phyloP scores from a whole-genome alignment of 2,329 filamentous ascomycete species.

The Sarocladium oryzae region DNA sequence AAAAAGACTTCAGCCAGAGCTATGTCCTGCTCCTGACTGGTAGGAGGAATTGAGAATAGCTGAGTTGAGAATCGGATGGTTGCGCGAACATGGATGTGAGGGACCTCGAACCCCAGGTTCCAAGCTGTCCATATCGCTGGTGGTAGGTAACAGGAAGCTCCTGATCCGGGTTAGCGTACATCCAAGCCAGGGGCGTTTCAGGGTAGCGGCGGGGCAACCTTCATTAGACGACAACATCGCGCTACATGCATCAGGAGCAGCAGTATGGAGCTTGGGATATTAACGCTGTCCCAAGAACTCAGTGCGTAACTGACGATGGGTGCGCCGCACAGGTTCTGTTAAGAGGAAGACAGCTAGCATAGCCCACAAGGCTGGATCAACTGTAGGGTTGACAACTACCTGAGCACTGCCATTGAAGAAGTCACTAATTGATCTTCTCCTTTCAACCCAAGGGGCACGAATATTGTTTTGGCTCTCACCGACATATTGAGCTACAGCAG shows the following conservation, averaged over 20 bases:
- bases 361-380: no score
- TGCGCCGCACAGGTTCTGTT: no score
- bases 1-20: no score
- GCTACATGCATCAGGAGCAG: background rate
- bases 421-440: no score
- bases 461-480: no score
- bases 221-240: background rate
- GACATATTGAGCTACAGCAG: background rate
- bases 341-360: no score
- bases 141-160: background rate
- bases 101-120: background rate
- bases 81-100: background rate
- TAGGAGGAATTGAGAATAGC: background rate
- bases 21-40: conserved; percentile 5
- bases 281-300: no score
- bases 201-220: background rate
- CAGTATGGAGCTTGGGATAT: background rate
- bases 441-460: no score
- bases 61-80: background rate
- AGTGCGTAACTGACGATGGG: no score
- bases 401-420: no score
- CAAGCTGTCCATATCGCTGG: background rate
- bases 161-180: background rate
- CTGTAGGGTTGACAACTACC: no score
- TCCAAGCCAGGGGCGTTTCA: background rate